Base-by-base conservation (phyloP, 495 filamentous ascomycete genomes). In the Penicillium arizonense region DNA sequence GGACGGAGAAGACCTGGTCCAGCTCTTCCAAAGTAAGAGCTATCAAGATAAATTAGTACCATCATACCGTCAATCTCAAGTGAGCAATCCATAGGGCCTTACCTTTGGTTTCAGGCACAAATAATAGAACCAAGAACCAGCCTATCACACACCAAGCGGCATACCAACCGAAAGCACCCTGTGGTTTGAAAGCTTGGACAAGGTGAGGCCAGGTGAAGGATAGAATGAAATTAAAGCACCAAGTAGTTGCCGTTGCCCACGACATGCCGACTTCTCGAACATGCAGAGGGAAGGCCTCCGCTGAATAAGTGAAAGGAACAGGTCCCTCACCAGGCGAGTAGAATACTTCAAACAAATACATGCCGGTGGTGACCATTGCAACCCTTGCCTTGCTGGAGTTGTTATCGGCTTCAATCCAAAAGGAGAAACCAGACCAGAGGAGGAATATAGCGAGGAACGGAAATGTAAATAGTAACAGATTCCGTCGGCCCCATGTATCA, bases 201-300 rank as follows among this genome's bases (percentile, higher is more conserved):
- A 87, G 65, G 18, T 62, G 59, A 0, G 82, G 82, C 70, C 80
- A 84, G 0, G 83, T 84, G 16, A 87, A 71, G 13, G 76, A 78
- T 0, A 87, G 68, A 40, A 85, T 71, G 50, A 80, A 79, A 38
- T 77, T 78, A 50, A 78, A 78, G 44, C 70, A 73, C 76, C 76
- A 79, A 1, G 65, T 70, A n/a, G 74, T 82, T 7, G 71, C 75
- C 8, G 76, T 81, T 12, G 75, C 77, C 71, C 80, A 84, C 0
- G 80, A 77, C 87, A 89, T 90, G 10, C 86, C 87, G 24, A 88
- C 72, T 53, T 89, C 85, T 37, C 81, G 81, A 44, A 86, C 82
- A 24, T 84, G 71, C 30, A 82, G 52, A 2, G 80, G 81, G 59
- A 83, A 85, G 10, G 77, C 74, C 50, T 85, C 82, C 2, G 83